phyloP scores from a whole-genome alignment of 495 filamentous ascomycete species.

The Bathelium albidoporum region DNA sequence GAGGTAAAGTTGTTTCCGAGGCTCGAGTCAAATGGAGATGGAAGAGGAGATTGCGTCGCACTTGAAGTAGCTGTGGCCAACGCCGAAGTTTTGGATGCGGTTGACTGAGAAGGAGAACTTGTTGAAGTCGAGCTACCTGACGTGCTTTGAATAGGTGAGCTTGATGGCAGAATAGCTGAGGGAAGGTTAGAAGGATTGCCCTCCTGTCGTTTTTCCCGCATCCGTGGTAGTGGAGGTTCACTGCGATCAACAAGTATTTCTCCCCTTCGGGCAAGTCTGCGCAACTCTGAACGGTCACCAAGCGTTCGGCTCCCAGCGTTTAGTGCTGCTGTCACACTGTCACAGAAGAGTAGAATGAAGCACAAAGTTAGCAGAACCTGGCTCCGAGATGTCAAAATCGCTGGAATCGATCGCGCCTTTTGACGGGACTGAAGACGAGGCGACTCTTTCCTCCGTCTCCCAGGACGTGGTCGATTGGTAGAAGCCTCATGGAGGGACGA shows the following conservation, averaged over 20 bases:
- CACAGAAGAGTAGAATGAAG: neutral
- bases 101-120: slow-evolving; percentile 1
- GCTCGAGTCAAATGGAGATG: slow-evolving; percentile 60
- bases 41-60: slow-evolving; percentile 35
- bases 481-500: neutral
- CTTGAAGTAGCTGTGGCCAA: slow-evolving; percentile 8
- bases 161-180: neutral
- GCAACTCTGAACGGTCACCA: neutral
- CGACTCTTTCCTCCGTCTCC: neutral
- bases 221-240: neutral
- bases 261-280: slow-evolving; percentile 3
- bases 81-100: neutral
- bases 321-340: neutral
- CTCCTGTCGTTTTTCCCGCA: slow-evolving; percentile 1
- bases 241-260: slow-evolving; percentile 3
- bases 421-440: neutral
- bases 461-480: neutral
- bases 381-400: neutral
- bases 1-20: slow-evolving; percentile 60
- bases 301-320: neutral
- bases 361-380: neutral
- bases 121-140: neutral
- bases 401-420: neutral
- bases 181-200: neutral
- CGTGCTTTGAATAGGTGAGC: neutral